Evolutionary conservation across 2,329 filamentous ascomycete genomes (phyloP).

Genomic region (Mycocentrospora acerina): DNA sequence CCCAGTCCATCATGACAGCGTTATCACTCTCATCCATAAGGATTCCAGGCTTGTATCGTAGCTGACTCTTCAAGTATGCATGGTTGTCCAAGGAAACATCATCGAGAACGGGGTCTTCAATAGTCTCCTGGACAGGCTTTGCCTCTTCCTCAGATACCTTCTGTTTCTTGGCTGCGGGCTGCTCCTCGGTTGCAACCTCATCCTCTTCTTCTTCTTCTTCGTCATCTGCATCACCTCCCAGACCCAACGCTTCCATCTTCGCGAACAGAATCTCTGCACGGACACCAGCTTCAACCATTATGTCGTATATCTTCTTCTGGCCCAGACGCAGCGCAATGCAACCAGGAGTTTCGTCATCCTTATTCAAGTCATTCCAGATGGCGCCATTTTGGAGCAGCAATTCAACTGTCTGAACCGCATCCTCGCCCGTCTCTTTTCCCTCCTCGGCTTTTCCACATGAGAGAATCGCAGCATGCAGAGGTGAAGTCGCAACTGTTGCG

Average conservation of each 20-base stretch:
- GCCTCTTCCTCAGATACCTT: slow-evolving; percentile 31
- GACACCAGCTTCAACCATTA: slow-evolving; percentile 41
- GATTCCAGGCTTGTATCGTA: slow-evolving; percentile 37
- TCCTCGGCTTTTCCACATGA: slow-evolving; percentile 34
- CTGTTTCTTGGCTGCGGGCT: slow-evolving; percentile 38
- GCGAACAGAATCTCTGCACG: slow-evolving; percentile 39
- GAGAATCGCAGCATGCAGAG: slow-evolving; percentile 38
- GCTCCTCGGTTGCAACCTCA: slow-evolving; percentile 18
- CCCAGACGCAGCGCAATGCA: slow-evolving; percentile 38
- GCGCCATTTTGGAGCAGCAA: slow-evolving; percentile 40
- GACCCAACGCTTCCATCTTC: slow-evolving; percentile 35
- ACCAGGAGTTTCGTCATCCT: slow-evolving; percentile 41
- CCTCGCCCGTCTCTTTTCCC: slow-evolving; percentile 28
- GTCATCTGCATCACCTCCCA: slow-evolving; percentile 23
- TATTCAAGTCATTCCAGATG: slow-evolving; percentile 43
- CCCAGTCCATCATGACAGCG: slow-evolving; percentile 94
- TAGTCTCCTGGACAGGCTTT: slow-evolving; percentile 24
- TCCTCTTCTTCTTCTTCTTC: slow-evolving; percentile 28
- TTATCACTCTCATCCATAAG: slow-evolving; percentile 75
- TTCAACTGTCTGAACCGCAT: slow-evolving; percentile 32
- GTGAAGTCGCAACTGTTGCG: slow-evolving; percentile 35
- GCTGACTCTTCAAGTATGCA: slow-evolving; percentile 38
- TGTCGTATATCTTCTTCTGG: slow-evolving; percentile 38
- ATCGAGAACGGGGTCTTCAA: slow-evolving; percentile 30
- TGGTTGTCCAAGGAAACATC: slow-evolving; percentile 44